A percentile compares a stretch with the other conserved stretches of the same genome.
Evolutionary conservation across 75 land plant species (phyloP).

Genomic region (Sequoia sempervirens): DNA sequence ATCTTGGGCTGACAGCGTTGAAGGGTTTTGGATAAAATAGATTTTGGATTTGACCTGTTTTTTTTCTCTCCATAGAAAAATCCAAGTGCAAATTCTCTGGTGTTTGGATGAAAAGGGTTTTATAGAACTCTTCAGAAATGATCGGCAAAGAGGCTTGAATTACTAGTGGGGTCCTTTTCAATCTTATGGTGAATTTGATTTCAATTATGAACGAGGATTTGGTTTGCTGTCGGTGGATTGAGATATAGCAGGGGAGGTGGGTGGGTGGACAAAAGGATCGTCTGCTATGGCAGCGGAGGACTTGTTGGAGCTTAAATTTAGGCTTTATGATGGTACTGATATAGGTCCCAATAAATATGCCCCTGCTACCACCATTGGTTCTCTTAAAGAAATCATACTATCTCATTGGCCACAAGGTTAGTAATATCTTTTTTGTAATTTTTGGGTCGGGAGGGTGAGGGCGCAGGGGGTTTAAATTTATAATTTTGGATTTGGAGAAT

Average conservation of each 20-base stretch:
- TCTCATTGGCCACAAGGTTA: conserved; percentile 80
- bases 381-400: conserved; percentile 67
- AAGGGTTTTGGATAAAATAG: neutral
- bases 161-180: neutral
- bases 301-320: conserved; percentile 68
- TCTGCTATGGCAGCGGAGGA: conserved; percentile 64
- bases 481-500: conserved; percentile 1
- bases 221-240: neutral
- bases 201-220: neutral
- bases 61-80: no score
- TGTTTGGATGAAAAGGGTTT: neutral
- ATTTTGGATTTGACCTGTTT: neutral
- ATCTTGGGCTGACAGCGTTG: neutral
- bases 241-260: conserved; percentile 2
- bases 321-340: conserved; percentile 82
- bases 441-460: neutral
- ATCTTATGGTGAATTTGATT: neutral
- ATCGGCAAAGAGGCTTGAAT: neutral
- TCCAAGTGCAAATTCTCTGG: neutral
- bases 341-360: conserved; percentile 77
- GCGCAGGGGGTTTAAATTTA: neutral
- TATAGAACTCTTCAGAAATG: neutral
- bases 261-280: neutral
- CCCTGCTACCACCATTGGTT: conserved; percentile 54
- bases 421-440: neutral